Evolutionary conservation across 306 rosid genomes (phyloP).

Genomic region (Lotus japonicus): DNA sequence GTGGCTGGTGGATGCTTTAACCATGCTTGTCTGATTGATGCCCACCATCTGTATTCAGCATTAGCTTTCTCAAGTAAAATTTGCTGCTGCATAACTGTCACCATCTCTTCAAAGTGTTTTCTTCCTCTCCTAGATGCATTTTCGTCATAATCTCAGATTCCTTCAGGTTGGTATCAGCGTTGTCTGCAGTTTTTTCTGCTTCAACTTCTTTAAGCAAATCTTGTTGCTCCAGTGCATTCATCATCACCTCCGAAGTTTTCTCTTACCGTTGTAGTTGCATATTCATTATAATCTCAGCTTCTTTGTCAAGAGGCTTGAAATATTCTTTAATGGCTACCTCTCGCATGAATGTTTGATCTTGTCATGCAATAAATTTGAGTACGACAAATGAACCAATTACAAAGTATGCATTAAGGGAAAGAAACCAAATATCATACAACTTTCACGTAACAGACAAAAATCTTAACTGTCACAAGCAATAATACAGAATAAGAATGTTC

Average conservation of each 20-base stretch:
- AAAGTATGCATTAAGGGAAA: neutral
- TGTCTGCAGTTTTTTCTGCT: constrained; percentile 29
- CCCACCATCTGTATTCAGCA: constrained; percentile 20
- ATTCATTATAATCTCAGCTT: constrained; percentile 68
- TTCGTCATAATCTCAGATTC: constrained; percentile 38
- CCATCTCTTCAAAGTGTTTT: constrained; percentile 48
- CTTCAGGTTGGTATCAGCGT: constrained; percentile 18
- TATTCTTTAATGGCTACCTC: constrained; percentile 79
- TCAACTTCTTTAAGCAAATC: constrained; percentile 43
- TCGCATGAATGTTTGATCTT: constrained; percentile 33
- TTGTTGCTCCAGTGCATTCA: constrained; percentile 63
- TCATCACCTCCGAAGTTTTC: constrained; percentile 51
- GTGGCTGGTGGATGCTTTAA: constrained; percentile 27
- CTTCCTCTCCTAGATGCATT: constrained; percentile 55
- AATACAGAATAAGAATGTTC: neutral
- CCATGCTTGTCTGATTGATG: constrained; percentile 22
- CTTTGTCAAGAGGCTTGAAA: constrained; percentile 82
- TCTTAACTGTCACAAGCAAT: no score
- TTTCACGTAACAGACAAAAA: neutral
- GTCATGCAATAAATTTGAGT: constrained; percentile 16
- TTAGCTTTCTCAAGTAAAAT: constrained; percentile 49
- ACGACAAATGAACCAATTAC: constrained; percentile 1
- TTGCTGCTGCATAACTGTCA: constrained; percentile 56
- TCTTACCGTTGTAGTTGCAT: constrained; percentile 74
- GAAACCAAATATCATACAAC: constrained; percentile 5